phyloP scores from a whole-genome alignment of 2,329 filamentous ascomycete genomes.

The Venturia nashicola region DNA sequence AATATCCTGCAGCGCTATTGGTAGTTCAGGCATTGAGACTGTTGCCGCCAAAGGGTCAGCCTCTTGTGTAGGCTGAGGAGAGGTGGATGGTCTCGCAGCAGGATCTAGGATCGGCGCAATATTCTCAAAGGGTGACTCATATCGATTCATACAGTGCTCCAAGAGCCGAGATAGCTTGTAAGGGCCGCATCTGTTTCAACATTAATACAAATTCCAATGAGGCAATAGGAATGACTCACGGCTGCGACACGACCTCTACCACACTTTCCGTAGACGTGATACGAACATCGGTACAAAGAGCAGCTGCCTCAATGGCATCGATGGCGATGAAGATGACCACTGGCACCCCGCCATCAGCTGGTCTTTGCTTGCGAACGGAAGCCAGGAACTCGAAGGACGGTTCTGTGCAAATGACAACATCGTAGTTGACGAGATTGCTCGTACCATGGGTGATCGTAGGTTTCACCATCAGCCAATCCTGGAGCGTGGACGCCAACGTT shows the following conservation, averaged over 20 bases:
- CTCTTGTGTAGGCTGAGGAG: background rate
- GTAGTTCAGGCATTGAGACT: background rate
- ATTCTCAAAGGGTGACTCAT: constrained; percentile 11
- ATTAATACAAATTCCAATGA: background rate
- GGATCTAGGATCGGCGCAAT: background rate
- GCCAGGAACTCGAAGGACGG: constrained; percentile 21
- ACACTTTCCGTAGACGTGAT: constrained; percentile 16
- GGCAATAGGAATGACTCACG: background rate
- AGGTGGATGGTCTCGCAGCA: background rate
- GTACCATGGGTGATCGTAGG: background rate
- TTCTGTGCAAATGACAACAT: constrained; percentile 23
- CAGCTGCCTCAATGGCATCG: constrained; percentile 21
- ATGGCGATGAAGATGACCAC: constrained; percentile 21
- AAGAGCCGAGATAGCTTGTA: constrained; percentile 3
- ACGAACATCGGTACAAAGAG: constrained; percentile 21
- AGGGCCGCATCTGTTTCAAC: background rate
- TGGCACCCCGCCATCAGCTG: constrained; percentile 12
- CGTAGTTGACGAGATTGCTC: constrained; percentile 8
- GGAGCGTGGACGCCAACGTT: background rate
- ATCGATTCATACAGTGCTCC: background rate
- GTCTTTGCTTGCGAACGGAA: constrained; percentile 14
- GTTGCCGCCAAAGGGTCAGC: background rate
- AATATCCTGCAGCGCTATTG: background rate
- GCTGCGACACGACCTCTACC: constrained; percentile 3
- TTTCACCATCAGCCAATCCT: background rate